Conservation (phyloP, 2,329 filamentous ascomycete species). For the Paraconiothyrium brasiliense region DNA sequence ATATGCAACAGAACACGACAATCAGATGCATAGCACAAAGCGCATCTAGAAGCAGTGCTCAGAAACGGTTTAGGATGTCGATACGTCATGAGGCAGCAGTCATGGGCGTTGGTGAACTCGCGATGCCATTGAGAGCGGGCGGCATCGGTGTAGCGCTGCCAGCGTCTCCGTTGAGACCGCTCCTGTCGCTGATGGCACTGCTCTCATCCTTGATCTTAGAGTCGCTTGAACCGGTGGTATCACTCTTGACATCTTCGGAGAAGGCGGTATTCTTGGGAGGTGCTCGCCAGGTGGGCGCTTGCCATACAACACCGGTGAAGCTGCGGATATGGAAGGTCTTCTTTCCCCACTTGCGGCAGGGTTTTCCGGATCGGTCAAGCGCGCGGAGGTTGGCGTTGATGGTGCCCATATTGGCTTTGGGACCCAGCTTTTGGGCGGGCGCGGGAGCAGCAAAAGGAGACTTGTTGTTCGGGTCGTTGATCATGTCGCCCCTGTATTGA, state of each 20-base stretch:
- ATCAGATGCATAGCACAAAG: background rate
- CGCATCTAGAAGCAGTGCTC: background rate
- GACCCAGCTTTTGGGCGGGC: slow-evolving; percentile 82
- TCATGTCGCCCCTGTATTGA: slow-evolving; percentile 58
- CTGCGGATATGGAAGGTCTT: slow-evolving; percentile 86
- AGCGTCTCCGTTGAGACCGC: slow-evolving; percentile 59
- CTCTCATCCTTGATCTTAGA: slow-evolving; percentile 66
- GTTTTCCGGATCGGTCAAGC: slow-evolving; percentile 89
- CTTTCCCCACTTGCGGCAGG: slow-evolving; percentile 90
- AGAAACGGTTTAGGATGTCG: background rate
- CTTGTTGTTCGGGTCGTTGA: slow-evolving; percentile 53
- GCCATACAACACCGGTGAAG: slow-evolving; percentile 89
- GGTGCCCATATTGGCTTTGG: slow-evolving; percentile 94
- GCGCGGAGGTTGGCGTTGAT: slow-evolving; percentile 97
- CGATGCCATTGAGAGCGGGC: slow-evolving; percentile 52
- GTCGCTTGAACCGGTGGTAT: slow-evolving; percentile 65
- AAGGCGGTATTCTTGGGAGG: slow-evolving; percentile 66
- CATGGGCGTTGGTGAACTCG: slow-evolving; percentile 62
- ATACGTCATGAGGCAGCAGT: slow-evolving; percentile 32
- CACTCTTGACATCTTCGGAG: slow-evolving; percentile 69
- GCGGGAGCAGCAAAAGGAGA: slow-evolving; percentile 53
- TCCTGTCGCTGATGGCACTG: slow-evolving; percentile 69
- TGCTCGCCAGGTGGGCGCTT: slow-evolving; percentile 82
- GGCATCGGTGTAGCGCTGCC: slow-evolving; percentile 53
- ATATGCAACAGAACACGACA: slow-evolving; percentile 4